Conservation (phyloP, 768 basidiomycete species). For the Pholiota molesta region DNA sequence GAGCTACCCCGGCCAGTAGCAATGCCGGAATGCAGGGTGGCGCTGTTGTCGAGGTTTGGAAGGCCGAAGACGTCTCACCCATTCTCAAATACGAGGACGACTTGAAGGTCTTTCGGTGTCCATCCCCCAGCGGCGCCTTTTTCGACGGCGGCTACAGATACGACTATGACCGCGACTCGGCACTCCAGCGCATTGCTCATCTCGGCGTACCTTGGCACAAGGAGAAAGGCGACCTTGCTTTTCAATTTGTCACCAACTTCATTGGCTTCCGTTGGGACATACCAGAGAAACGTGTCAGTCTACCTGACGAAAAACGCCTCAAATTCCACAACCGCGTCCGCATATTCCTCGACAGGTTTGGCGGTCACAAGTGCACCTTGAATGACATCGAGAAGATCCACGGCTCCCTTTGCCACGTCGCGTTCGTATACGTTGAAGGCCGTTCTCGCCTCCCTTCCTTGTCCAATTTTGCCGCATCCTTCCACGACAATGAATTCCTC, state of each 20-base stretch:
- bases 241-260: constrained; percentile 29
- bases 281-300: constrained; percentile 22
- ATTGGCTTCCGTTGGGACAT: constrained; percentile 42
- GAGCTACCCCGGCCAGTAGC: constrained; percentile 30
- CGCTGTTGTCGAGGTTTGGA: constrained; percentile 25
- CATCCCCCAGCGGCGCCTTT: too few relatives aligned
- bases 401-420: constrained; percentile 18
- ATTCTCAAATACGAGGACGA: constrained; percentile 4
- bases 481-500: constrained; percentile 17
- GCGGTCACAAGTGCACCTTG: background rate
- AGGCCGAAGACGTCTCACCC: constrained; percentile 6
- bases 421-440: constrained; percentile 31
- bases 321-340: constrained; percentile 25
- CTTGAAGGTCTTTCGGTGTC: too few relatives aligned
- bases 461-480: constrained; percentile 27
- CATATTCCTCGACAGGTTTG: constrained; percentile 16
- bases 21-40: constrained; percentile 33
- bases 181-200: background rate
- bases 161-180: background rate
- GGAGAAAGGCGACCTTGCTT: constrained; percentile 10
- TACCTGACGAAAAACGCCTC: constrained; percentile 31
- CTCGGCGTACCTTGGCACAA: constrained; percentile 11
- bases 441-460: constrained; percentile 28
- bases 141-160: background rate
- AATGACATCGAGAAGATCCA: constrained; percentile 20